These are phyloP conservation scores for peach (Prunus persica) DNA, from an alignment of 306 rosid species.

Conservation along the genomic window DNA sequence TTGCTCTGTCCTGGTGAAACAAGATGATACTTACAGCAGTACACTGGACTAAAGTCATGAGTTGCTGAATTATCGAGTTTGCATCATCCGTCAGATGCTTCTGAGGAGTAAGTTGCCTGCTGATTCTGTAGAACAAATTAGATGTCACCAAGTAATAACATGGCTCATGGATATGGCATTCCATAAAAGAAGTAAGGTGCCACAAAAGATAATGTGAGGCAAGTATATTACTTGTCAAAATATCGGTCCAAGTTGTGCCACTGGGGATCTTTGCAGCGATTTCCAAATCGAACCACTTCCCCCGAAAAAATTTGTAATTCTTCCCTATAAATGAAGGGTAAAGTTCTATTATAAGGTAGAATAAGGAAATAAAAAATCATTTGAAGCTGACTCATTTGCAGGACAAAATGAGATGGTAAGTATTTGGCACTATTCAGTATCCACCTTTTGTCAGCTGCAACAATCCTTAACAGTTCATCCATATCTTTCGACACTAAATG, in stretches of 20 bases:
- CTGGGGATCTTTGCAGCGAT: constrained; percentile 84
- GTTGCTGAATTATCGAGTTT: constrained; percentile 54
- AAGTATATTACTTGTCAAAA: constrained; percentile 73
- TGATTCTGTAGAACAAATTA: constrained; percentile 42
- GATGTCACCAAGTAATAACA: constrained; percentile 21
- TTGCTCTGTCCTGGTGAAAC: constrained; percentile 16
- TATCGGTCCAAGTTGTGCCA: constrained; percentile 92
- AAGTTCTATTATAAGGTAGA: not conserved
- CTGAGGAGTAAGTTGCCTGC: constrained; percentile 56
- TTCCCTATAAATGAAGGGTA: constrained; percentile 45
- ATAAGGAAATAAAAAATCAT: not conserved
- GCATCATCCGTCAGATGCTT: constrained; percentile 59
- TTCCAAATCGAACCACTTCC: constrained; percentile 88
- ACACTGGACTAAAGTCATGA: constrained; percentile 61
- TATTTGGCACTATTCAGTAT: constrained; percentile 13
- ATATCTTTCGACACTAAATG: constrained; percentile 67
- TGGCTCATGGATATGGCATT: constrained; percentile 10
- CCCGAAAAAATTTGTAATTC: constrained; percentile 72
- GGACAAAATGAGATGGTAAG: constrained; percentile 14
- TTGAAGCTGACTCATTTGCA: constrained; percentile 14
- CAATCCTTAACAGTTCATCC: constrained; percentile 56
- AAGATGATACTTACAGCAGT: constrained; percentile 69
- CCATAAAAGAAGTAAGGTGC: not conserved
- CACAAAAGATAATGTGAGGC: constrained; percentile 21
- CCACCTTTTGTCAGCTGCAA: constrained; percentile 80